Percentiles rank a stretch among this genome's conserved stretches.
Conservation (phyloP, 176 grass and related monocot species). For the Rhynchospora pubera region DNA sequence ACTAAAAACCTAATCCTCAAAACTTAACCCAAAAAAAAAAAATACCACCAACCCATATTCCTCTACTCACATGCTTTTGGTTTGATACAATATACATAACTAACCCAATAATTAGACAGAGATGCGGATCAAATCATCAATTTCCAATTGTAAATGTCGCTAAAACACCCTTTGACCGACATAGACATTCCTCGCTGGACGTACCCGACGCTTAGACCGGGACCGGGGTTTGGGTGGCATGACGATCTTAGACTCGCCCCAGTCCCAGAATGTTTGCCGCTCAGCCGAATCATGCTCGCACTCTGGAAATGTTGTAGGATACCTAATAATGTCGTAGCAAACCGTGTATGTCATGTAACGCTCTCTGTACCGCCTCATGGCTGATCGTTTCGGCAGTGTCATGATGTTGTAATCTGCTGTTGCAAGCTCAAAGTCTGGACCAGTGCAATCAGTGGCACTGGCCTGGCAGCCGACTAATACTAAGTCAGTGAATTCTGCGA, state of each 20-base stretch:
- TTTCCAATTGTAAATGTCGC: neutral
- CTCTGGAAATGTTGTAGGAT: conserved; percentile 61
- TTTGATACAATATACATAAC: conserved; percentile 13
- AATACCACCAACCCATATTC: conserved; percentile 11
- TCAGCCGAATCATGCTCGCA: conserved; percentile 56
- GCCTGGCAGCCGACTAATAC: conserved; percentile 49
- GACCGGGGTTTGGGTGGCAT: conserved; percentile 25
- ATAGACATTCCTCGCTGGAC: neutral
- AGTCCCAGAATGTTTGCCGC: conserved; percentile 45
- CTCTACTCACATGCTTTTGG: neutral
- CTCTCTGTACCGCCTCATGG: conserved; percentile 55
- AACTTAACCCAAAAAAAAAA: neutral
- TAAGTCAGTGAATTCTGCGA: conserved; percentile 62
- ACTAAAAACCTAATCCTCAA: conserved; percentile 20
- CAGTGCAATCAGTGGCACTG: neutral
- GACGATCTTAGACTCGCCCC: conserved; percentile 79
- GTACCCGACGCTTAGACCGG: conserved; percentile 6
- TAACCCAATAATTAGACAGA: conserved; percentile 18
- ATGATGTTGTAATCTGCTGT: conserved; percentile 53
- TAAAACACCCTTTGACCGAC: conserved; percentile 3
- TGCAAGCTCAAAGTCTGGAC: conserved; percentile 23
- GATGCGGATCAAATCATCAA: conserved; percentile 1
- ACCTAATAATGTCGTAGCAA: conserved; percentile 65
- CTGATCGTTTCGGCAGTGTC: conserved; percentile 56
- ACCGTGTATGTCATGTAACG: conserved; percentile 70